Base-by-base conservation (phyloP, 176 grass and related monocot species). In the Aegilops bicornis region DNA sequence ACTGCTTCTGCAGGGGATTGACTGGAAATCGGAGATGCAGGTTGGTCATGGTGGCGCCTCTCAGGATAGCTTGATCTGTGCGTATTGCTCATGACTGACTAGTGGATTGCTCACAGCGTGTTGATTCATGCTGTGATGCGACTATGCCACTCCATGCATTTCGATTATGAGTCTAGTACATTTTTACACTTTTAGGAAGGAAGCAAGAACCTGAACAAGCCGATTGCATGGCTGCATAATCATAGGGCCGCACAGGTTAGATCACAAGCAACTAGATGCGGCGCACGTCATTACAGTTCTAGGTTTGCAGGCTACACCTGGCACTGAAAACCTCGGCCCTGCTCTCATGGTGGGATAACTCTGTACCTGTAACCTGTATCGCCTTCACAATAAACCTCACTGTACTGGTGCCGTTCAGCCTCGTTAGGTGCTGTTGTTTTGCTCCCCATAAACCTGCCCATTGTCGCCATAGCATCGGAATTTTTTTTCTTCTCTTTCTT, bases 401-500 rank as follows among this genome's bases (percentile, higher is more conserved):
- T 25, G 59, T 72, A 52, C 81, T 81, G 47, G 1, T 84, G 87
- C 29, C 15, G 36, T 67, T 68, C 63, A 27, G 25, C 33, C 75
- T 81, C 10, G 33, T 76, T 67, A 6, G 65, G 13, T 67, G 47
- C 22, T 16, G 6, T 14, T 47, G 43, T 52, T 61, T 63, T 33
- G 36, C 68, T 56, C 25, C 39, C 29, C 40, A n/a, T 61, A 61
- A 60, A 10, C 17, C 0, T 69, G 56, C 20, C 72, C 48, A 50
- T 22, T 39, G 11, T 74, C 42, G 29, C 10, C 19, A 0, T 10
- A 35, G 6, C 73, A 60, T 52, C 33, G 24, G 2, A 76, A 56
- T 17, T 69, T 67, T 48, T 48, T 5, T 5, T 4, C 45, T 48
- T 15, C 45, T 48, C 13, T 5, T 48, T 50, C 20, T 83, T 64